Conservation (phyloP, 2,329 filamentous ascomycete genomes). For the Rasamsonia emersonii region DNA sequence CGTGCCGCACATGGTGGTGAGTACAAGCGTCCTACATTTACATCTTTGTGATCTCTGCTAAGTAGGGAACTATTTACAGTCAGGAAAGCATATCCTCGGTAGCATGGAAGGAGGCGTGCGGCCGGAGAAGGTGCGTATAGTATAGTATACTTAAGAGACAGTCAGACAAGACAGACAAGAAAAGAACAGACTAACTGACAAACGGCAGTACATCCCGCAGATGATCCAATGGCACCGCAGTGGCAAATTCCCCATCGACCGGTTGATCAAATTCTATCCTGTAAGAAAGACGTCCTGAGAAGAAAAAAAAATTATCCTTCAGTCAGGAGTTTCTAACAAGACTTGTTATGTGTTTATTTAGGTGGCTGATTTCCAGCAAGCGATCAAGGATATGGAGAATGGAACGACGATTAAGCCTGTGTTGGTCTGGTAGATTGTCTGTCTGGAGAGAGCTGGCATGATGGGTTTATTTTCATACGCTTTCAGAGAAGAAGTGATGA, state of each 20-base stretch:
- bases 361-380: conserved; percentile 14
- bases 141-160: background rate
- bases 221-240: conserved; percentile 43
- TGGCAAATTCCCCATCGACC: conserved; percentile 40
- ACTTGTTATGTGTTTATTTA: no score
- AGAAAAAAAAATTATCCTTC: background rate
- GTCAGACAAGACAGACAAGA: background rate
- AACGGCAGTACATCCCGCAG: conserved; percentile 34
- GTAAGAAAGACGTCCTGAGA: conserved; percentile 13
- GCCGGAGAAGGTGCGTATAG: conserved; percentile 16
- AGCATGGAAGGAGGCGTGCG: conserved; percentile 40
- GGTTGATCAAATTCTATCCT: conserved; percentile 37
- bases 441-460: no score
- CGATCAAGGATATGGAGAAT: conserved; percentile 18
- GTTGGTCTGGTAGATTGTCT: conserved; percentile 21
- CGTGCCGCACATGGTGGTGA: conserved; percentile 36
- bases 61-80: conserved; percentile 5
- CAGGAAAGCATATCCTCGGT: conserved; percentile 41
- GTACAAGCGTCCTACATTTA: background rate
- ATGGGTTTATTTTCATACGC: no score
- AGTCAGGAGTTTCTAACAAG: no score
- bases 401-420: conserved; percentile 23
- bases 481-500: no score
- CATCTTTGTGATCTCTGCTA: no score
- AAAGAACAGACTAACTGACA: no score